These are phyloP conservation scores for Acanthamoeba royreba DNA, from an alignment of 208 protist species.

Conservation along the genomic window DNA sequence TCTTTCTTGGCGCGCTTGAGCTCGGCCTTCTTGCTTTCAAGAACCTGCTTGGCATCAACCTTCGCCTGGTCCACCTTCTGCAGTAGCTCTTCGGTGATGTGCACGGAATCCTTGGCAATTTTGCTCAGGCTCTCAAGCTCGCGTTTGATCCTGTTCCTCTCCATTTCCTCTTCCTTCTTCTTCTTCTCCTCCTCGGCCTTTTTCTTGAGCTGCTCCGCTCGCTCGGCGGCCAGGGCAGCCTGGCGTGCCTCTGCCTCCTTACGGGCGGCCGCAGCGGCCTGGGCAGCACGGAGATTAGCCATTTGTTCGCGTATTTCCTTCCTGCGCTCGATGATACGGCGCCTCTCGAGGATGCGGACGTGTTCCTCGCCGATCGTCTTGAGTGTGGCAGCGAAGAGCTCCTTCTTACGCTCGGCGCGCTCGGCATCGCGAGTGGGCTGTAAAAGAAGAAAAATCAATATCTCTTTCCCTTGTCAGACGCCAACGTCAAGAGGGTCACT, in stretches of 20 bases:
- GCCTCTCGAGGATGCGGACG: not conserved
- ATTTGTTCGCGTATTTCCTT: constrained; percentile 43
- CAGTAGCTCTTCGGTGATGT: not conserved
- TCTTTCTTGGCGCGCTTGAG: constrained; percentile 32
- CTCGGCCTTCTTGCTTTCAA: constrained; percentile 24
- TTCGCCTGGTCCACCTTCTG: not conserved
- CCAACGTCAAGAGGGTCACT: not conserved
- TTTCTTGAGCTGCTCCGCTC: not conserved
- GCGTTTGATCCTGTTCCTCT: not conserved
- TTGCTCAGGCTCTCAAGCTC: constrained; percentile 17
- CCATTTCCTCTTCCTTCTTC: not conserved
- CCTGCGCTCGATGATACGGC: constrained; percentile 10
- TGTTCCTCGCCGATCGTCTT: not conserved
- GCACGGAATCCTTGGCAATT: not conserved
- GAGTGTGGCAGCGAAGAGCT: not conserved
- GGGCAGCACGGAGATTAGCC: not conserved
- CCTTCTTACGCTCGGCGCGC: not conserved
- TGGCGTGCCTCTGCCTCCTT: not conserved
- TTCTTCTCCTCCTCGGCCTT: constrained; percentile 24
- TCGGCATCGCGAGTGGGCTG: not conserved
- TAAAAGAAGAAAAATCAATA: not conserved
- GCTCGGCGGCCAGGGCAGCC: not conserved
- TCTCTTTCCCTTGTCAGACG: not conserved
- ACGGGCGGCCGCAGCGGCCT: not conserved
- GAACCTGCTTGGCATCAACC: constrained; percentile 24